Evolutionary conservation across 345 rosid genomes (phyloP).

Genomic region (Eucalyptus pauciflora): DNA sequence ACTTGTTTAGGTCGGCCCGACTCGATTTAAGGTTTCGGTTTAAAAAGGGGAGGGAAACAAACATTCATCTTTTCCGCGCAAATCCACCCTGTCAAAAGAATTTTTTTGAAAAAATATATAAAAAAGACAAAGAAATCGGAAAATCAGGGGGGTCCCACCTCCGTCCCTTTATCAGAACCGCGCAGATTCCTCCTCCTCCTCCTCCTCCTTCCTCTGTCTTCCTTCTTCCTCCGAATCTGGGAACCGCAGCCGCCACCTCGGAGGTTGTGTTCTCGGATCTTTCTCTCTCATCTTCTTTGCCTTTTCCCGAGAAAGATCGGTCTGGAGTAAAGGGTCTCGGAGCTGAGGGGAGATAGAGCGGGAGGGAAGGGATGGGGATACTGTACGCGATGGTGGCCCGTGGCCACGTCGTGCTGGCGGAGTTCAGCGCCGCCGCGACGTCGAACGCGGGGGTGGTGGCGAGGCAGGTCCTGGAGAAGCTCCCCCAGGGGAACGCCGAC

Average conservation of each 20-base stretch:
- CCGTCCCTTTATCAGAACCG: not conserved
- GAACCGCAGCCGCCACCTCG: not conserved
- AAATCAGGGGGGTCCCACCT: not conserved
- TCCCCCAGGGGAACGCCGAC: slow-evolving; percentile 5
- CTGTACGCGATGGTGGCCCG: slow-evolving; percentile 43
- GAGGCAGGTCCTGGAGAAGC: slow-evolving; percentile 23
- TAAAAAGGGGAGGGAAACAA: not conserved
- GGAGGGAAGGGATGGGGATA: slow-evolving; percentile 19
- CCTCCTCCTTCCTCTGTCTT: not conserved
- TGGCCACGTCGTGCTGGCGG: slow-evolving; percentile 35
- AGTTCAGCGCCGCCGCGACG: slow-evolving; percentile 14
- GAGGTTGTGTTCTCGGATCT: not conserved
- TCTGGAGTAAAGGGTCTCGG: not conserved
- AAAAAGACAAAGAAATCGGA: not conserved
- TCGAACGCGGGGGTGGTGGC: slow-evolving; percentile 26
- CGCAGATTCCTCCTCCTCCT: not conserved
- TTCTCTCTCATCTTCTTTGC: not conserved
- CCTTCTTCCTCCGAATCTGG: not conserved
- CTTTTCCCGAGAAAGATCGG: not conserved
- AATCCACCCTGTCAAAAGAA: not conserved
- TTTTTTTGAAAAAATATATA: too few species aligned
- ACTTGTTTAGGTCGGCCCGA: not conserved
- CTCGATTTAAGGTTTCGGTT: not conserved
- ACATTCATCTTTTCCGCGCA: not conserved
- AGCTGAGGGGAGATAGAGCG: not conserved